phyloP scores from a whole-genome alignment of 495 filamentous ascomycete species.

The Lasiosphaeria ovina region DNA sequence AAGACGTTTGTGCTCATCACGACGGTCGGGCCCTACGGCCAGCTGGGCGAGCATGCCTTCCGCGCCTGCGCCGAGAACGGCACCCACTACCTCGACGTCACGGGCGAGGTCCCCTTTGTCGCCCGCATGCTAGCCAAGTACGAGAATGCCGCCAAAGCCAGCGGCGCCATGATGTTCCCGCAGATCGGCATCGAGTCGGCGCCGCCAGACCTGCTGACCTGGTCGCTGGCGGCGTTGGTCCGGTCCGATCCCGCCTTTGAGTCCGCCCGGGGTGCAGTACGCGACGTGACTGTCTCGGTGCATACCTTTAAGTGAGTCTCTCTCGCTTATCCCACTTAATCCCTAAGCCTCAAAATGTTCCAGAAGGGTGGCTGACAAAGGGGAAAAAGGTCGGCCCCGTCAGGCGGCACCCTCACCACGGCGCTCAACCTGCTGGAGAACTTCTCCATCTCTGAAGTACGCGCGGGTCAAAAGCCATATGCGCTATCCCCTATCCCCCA shows the following conservation, averaged over 20 bases:
- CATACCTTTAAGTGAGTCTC: constrained; percentile 58
- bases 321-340: not conserved
- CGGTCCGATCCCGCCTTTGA: constrained; percentile 54
- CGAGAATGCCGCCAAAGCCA: constrained; percentile 67
- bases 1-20: constrained; percentile 79
- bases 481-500: constrained; percentile 62
- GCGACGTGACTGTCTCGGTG: constrained; percentile 59
- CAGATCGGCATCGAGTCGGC: constrained; percentile 84
- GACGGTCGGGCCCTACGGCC: constrained; percentile 79
- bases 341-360: not conserved
- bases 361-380: not conserved
- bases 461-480: constrained; percentile 58
- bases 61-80: constrained; percentile 85
- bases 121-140: constrained; percentile 78
- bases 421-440: constrained; percentile 61
- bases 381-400: constrained; percentile 50
- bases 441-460: constrained; percentile 57
- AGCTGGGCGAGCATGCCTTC: constrained; percentile 76
- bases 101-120: constrained; percentile 84
- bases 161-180: constrained; percentile 81
- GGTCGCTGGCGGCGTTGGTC: constrained; percentile 62
- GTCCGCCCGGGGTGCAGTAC: constrained; percentile 29
- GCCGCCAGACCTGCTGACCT: constrained; percentile 77
- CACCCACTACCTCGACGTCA: constrained; percentile 89
- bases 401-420: constrained; percentile 72